Evolutionary conservation across 345 rosid genomes (phyloP), one percentile per base, ranked within the genome.

Genomic region (Ceriops decandra): DNA sequence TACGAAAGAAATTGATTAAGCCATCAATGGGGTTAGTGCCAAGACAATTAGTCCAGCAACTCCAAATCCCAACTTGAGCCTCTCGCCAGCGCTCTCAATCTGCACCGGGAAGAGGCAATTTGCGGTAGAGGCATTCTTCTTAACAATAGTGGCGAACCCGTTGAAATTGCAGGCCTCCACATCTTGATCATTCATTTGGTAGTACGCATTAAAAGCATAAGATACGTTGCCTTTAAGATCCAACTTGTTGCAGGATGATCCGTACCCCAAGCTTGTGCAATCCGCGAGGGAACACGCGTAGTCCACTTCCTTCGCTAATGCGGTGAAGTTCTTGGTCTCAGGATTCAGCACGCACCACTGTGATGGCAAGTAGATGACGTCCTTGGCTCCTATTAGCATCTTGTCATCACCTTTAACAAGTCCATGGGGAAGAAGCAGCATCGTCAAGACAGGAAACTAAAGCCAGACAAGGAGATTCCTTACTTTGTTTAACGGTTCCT

Each of bases 131-230:
- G 85, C 81, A 72, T 92, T 85, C 46, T n/a, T 32, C 5, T 38
- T 78, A 38, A 79, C 77, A 7, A 92, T 56, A 63, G 57, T 64
- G 1, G 74, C 99, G 62, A 82, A 31, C 2, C 98, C 96, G 17
- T 77, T 57, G 76, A 95, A 95, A 35, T 85, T 76, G 62, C 99
- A 95, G 0, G 91, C 82, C 22, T 76, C 70, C 2, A 78, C 86
- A 5, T 80, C 80, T 72, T 92, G 99, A 59, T 80, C 76, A 2
- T 82, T 75, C 27, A 76, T 68, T 49, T 95, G 99, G 64, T 35
- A 92, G 63, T 75, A 85, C 87, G 80, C 84, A 69, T 92, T 95
- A 58, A 95, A 92, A 1, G 96, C 97, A 24, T 85, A 92, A 6
- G 98, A 95, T 10, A 66, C 42, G 64, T 73, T 85, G 2, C 71